Conservation (phyloP, 805 yeast species). For the Kluyveromyces lactis region DNA sequence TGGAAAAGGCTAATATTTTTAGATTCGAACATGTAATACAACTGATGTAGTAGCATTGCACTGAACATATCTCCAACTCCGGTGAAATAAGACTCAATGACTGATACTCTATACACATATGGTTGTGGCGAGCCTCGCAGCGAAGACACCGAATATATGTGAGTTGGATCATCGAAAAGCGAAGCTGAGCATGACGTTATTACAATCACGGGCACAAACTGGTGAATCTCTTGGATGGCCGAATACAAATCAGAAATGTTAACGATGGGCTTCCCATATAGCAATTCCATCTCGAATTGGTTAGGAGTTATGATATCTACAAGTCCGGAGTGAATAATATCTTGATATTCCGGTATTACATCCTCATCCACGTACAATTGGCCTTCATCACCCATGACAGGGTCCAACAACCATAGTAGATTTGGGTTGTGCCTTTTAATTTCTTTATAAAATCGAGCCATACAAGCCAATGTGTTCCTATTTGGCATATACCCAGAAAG, state of each 20-base stretch:
- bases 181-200: constrained; percentile 19
- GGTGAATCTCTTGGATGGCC: constrained; percentile 46
- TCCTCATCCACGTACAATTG: constrained; percentile 52
- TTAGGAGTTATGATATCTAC: constrained; percentile 84
- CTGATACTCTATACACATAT: constrained; percentile 39
- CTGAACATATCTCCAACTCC: constrained; percentile 94
- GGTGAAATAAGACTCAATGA: constrained; percentile 74
- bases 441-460: constrained; percentile 32
- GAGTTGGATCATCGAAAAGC: constrained; percentile 18
- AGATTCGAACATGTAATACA: constrained; percentile 24
- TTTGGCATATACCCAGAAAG: constrained; percentile 67
- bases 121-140: constrained; percentile 18
- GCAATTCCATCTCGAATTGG: constrained; percentile 76
- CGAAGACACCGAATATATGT: constrained; percentile 41
- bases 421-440: constrained; percentile 31
- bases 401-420: constrained; percentile 56
- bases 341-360: constrained; percentile 52
- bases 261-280: constrained; percentile 44
- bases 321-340: constrained; percentile 34
- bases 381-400: constrained; percentile 78
- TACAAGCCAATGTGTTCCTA: constrained; percentile 37
- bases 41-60: constrained; percentile 62
- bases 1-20: constrained; percentile 11
- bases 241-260: constrained; percentile 31
- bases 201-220: constrained; percentile 17